Evolutionary conservation across 2,329 filamentous ascomycete genomes (phyloP), one percentile per base, ranked within the genome.

Genomic region (Colletotrichum siamense): DNA sequence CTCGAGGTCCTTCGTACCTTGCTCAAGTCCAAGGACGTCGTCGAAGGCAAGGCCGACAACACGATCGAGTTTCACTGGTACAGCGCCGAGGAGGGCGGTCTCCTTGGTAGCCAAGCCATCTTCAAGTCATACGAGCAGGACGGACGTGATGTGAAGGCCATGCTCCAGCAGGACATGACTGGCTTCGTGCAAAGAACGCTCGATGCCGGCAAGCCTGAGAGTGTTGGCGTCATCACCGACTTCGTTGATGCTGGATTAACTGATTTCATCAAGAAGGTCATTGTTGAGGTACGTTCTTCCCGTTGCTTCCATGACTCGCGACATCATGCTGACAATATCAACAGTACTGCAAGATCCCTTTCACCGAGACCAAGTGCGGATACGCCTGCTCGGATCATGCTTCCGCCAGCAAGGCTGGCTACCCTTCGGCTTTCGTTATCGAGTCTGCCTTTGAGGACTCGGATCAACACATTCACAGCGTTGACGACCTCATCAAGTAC

Each of bases 131-230:
- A 99, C 82, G 93, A 95, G 85, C 92, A 93, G 83, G 86, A 91
- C 26, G 90, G 91, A 36, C 91, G 93, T 30, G 92, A 96, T 79
- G 90, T 99, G 84, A 98, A 96, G 87, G 96, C 96, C 39, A 99
- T 99, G 97, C 91, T 99, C 71, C 96, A 99, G 87, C 96, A 99
- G 86, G 96, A 99, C 85, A 99, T 99, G 96, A 98, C 95, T 2
- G 96, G 96, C 22, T 98, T 94, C 83, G 91, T 96, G 7, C 92
- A 96, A 83, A 93, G 93, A 81, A 98, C 96, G 0, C 87, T 97
- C 24, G 94, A 97, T 79, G 94, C 95, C 5, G 96, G 96, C 75
- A 90, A 95, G 84, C 91, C 92, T 7, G 96, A 98, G 88, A 94
- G 93, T 62, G 95, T 99, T 4, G 96, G 96, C 59, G 95, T 99